Base-by-base conservation (phyloP, 208 protist species). In the Trypanosoma vivax region DNA sequence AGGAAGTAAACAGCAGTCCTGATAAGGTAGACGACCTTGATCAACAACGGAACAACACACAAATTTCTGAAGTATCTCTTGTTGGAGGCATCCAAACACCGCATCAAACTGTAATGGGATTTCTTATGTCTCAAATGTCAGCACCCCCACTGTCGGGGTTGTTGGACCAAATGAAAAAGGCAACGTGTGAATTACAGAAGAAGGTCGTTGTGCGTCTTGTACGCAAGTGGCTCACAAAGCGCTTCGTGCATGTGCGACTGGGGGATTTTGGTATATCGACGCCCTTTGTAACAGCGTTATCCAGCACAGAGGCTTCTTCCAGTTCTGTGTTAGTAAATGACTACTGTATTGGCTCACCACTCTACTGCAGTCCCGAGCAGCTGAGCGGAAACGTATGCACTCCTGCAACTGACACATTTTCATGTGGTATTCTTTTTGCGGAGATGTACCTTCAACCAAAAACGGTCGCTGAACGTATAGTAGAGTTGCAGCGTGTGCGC, bases 281-380 rank as follows among this genome's bases (percentile, higher is more conserved):
- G 67, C 29, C 52, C 1, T 33, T 75, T 13, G 28, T 33, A 7
- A 54, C 67, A n/a, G n/a, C n/a, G n/a, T n/a, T n/a, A n/a, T n/a
- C 27, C 67, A 80, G 43, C 46, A 46, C 19, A n/a, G 80, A 4
- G 62, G 70, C 10, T 50, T 73, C 1, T 60, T 69, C 11, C 54
- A 59, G 19, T 73, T 73, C 42, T 76, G 71, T 25, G 55, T 66
- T 33, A 58, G 63, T 30, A 83, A 18, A 58, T 69, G 13, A 84
- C 91, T 67, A 94, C 87, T 2, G 87, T 5, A 73, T 82, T n/a
- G 87, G 87, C 60, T 90, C 87, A 0, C 80, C 87, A 3, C 68
- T 94, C 37, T 94, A 94, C 67, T 77, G 81, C 1, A 90, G 80
- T 46, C 87, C 87, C 6, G 87, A 94, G 76, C 87, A 94, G 61